Conservation (phyloP, 1,284 basidiomycete genomes). For the Leccinum subrobustum region DNA sequence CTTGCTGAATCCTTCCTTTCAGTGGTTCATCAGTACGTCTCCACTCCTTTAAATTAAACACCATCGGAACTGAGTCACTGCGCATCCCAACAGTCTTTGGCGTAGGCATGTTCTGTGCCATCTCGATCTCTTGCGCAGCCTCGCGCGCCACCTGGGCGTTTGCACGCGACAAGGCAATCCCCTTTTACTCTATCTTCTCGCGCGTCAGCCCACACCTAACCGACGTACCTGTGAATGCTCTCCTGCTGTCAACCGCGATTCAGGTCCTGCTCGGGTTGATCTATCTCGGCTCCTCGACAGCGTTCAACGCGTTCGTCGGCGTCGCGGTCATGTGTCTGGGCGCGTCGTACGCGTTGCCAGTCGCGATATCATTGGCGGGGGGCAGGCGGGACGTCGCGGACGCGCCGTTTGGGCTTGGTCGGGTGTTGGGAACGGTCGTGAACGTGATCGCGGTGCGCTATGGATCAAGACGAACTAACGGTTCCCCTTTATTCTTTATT, state of each 20-base stretch:
- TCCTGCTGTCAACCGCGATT: constrained; percentile 55
- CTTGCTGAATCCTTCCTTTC: background rate
- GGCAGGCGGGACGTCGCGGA: constrained; percentile 40
- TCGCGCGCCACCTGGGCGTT: constrained; percentile 72
- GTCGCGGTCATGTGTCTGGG: constrained; percentile 56
- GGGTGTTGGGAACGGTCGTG: constrained; percentile 35
- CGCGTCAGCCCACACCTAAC: constrained; percentile 40
- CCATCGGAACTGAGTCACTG: background rate
- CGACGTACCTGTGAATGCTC: constrained; percentile 56
- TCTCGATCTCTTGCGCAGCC: constrained; percentile 62
- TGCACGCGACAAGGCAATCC: constrained; percentile 67
- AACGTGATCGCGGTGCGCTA: constrained; percentile 42
- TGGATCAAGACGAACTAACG: background rate
- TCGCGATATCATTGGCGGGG: constrained; percentile 44
- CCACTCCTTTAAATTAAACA: background rate
- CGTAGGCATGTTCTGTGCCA: constrained; percentile 54
- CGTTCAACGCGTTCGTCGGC: constrained; percentile 57
- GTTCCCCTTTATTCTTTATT: background rate
- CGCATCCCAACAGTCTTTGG: constrained; percentile 42
- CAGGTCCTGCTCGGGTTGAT: constrained; percentile 56
- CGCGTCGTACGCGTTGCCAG: constrained; percentile 51
- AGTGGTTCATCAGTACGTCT: constrained; percentile 49
- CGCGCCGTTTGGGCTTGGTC: constrained; percentile 46
- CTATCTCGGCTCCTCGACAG: constrained; percentile 52
- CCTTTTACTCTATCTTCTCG: constrained; percentile 52